Percentiles rank a stretch among this genome's conserved stretches.
These are phyloP conservation scores for Aspergillus jensenii DNA, from an alignment of 2,329 filamentous ascomycete species.

Conservation along the genomic window DNA sequence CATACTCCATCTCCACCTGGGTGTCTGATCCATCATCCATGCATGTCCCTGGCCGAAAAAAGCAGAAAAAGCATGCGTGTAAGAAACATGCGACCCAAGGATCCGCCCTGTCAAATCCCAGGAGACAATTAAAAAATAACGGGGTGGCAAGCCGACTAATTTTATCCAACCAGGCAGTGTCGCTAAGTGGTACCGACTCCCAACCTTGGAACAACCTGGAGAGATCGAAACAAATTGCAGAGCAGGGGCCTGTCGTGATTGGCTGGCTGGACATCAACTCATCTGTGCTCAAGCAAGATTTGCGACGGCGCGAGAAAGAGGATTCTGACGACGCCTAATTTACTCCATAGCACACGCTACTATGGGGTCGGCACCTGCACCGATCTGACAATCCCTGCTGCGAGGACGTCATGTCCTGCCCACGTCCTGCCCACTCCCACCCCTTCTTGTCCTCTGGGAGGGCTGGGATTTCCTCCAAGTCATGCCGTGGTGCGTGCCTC, in stretches of 20 bases:
- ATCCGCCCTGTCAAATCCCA: background rate
- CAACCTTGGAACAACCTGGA: background rate
- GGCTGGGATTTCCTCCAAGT: background rate
- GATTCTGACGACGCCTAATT: background rate
- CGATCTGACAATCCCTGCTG: background rate
- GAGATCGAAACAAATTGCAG: background rate
- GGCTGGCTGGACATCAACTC: background rate
- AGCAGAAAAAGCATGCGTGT: background rate
- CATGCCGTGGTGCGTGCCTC: background rate
- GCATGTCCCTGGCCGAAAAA: background rate
- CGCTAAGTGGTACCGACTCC: background rate
- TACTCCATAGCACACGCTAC: background rate
- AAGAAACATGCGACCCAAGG: background rate
- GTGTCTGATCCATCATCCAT: background rate
- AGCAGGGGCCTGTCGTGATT: background rate
- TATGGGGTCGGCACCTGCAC: background rate
- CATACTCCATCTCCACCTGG: background rate
- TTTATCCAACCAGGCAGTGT: background rate
- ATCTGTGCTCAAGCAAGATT: background rate
- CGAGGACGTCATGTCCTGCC: background rate
- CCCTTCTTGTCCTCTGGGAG: background rate
- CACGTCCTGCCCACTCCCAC: background rate
- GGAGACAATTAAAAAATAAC: background rate
- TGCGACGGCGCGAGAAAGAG: background rate
- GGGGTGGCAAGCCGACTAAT: background rate